These are phyloP conservation scores for Suillus decipiens DNA, from an alignment of 768 basidiomycete genomes.

Conservation along the genomic window DNA sequence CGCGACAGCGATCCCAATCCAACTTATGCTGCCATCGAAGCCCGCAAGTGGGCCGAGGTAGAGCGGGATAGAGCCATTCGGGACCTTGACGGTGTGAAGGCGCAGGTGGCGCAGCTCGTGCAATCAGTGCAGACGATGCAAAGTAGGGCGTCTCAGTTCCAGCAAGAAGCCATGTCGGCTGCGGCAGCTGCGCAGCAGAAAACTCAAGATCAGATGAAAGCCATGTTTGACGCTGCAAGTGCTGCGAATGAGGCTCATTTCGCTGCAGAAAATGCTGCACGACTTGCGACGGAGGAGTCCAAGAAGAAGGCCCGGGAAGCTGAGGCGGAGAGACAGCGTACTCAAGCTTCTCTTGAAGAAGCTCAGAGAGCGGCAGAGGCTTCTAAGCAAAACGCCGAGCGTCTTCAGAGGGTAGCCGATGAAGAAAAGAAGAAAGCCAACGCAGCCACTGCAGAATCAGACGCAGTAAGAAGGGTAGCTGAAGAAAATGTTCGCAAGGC, in stretches of 20 bases:
- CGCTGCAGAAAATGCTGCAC: constrained; percentile 2
- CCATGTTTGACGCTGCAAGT: constrained; percentile 7
- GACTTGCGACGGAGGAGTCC: not conserved
- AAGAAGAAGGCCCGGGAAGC: not conserved
- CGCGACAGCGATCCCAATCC: not conserved
- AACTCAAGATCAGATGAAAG: not conserved
- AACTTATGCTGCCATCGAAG: not conserved
- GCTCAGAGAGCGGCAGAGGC: not conserved
- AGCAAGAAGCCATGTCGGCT: not conserved
- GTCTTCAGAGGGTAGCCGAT: not conserved
- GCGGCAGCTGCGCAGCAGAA: not conserved
- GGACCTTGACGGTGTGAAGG: not conserved
- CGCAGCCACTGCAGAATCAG: constrained; percentile 4
- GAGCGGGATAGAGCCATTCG: not conserved
- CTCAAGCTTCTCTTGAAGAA: not conserved
- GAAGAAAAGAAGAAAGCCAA: constrained; percentile 11
- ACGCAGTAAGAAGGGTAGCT: not conserved
- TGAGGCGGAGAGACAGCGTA: constrained; percentile 1
- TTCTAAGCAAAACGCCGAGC: constrained; percentile 3
- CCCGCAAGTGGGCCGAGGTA: not conserved
- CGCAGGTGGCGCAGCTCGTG: not conserved
- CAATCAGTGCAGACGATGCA: not conserved
- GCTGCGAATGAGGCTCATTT: not conserved
- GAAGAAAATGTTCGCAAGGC: constrained; percentile 3
- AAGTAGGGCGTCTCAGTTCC: not conserved